Base-by-base conservation (phyloP, 371 early-diverging fungal species). In the Apophysomyces variabilis region DNA sequence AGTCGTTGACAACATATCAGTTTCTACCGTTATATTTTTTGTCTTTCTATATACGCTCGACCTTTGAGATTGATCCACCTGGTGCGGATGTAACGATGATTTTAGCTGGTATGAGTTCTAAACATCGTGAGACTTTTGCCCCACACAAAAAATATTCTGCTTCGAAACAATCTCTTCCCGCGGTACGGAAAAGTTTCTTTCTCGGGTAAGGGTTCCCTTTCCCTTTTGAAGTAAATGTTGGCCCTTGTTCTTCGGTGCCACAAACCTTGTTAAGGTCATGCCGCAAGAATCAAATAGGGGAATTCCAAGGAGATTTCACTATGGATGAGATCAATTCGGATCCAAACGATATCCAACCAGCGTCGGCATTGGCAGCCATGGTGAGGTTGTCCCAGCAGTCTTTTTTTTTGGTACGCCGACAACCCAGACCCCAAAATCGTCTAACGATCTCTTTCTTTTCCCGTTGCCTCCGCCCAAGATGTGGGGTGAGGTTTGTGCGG, bases 111-210 rank as follows among this genome's bases (percentile, higher is more conserved):
- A 41, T 11, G 13, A 11, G 13, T 8, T 8, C 41, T 13, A 41
- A 50, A 50, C 5, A 35, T 50, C 54, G 54, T 50, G 54, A 9
- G 47, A 18, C 14, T 41, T 26, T 41, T 41, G 54, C 54, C 54
- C 54, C 54, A 50, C 54, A 50, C 16, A 50, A 50, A 50, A 50
- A 50, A 50, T 21, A 16, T 45, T 13, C 12, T 45, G 46, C 12
- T 0, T 18, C 9, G 54, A 21, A 50, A 21, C 54, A 1, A 26
- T 26, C 32, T 26, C 32, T 26, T 21, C 54, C 54, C 54, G 54
- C 54, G 54, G 54, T 16, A 50, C 54, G 54, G 54, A 50, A 21
- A 50, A 21, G 54, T 50, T 50, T 26, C 54, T 50, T 50, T 50
- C 54, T 50, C 16, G 54, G 54, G n/a, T 50, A 26, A 26, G 3